phyloP scores from a whole-genome alignment of 805 yeast species.

The Metschnikowia orientalis region DNA sequence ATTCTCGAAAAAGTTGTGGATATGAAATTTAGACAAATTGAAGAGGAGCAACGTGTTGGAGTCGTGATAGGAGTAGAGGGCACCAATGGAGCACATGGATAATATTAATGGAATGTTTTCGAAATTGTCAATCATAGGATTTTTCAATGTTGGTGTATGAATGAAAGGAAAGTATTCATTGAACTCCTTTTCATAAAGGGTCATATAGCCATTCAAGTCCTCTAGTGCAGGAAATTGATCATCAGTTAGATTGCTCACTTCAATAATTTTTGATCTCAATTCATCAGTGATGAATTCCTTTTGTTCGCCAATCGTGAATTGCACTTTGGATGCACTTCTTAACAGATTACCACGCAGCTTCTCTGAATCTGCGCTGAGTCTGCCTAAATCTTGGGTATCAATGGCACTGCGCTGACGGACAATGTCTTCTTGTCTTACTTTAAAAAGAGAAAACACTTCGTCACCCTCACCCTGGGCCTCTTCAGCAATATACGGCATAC shows the following conservation, averaged over 20 bases:
- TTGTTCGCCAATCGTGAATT: conserved; percentile 18
- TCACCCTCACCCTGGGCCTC: conserved; percentile 26
- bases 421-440: conserved; percentile 62
- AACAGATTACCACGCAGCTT: conserved; percentile 3
- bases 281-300: conserved; percentile 43
- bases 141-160: conserved; percentile 58
- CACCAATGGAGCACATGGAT: conserved; percentile 86
- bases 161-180: conserved; percentile 81
- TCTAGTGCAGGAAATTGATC: conserved; percentile 68
- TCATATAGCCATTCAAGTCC: conserved; percentile 72
- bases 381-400: conserved; percentile 3
- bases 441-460: conserved; percentile 58
- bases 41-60: conserved; percentile 67
- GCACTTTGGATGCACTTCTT: conserved; percentile 12
- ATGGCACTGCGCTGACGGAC: conserved; percentile 40
- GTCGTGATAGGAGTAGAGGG: conserved; percentile 77
- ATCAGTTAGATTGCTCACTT: conserved; percentile 48
- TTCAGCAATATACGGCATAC: conserved; percentile 18
- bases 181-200: conserved; percentile 72
- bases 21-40: conserved; percentile 60
- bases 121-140: conserved; percentile 36
- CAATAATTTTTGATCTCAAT: conserved; percentile 51
- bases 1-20: conserved; percentile 61
- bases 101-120: conserved; percentile 61
- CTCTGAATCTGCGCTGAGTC: neutral